Evolutionary conservation across 306 rosid genomes (phyloP).

Genomic region (Trichosanthes truncata): DNA sequence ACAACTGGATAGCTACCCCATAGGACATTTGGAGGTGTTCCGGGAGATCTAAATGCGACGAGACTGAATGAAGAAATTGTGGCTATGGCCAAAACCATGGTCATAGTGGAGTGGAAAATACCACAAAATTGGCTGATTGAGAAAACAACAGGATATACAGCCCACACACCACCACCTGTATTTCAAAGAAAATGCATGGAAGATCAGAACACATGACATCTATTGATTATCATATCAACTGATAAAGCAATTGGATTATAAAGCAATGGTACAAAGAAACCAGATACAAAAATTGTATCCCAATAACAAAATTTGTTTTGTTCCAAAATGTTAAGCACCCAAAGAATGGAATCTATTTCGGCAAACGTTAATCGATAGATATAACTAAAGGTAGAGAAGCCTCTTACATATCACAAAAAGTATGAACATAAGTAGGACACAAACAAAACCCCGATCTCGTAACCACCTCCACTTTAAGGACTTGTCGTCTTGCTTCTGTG

Average conservation of each 20-base stretch:
- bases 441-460: slow-evolving; percentile 68
- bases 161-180: slow-evolving; percentile 98
- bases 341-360: neutral
- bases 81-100: slow-evolving; percentile 46
- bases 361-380: neutral
- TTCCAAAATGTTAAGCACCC: neutral
- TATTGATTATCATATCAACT: neutral
- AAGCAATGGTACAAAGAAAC: neutral
- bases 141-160: slow-evolving; percentile 55
- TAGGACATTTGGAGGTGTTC: slow-evolving; percentile 49
- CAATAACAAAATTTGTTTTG: neutral
- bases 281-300: neutral
- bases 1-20: slow-evolving; percentile 92
- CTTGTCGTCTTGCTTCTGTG: slow-evolving; percentile 35
- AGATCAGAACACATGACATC: neutral
- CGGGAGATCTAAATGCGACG: slow-evolving; percentile 72
- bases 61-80: slow-evolving; percentile 58
- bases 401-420: slow-evolving; percentile 70
- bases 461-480: slow-evolving; percentile 48
- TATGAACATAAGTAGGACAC: slow-evolving; percentile 53
- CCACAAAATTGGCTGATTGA: slow-evolving; percentile 49
- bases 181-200: slow-evolving; percentile 11
- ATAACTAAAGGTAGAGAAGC: neutral
- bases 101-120: slow-evolving; percentile 47
- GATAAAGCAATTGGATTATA: neutral